phyloP scores from a whole-genome alignment of 257 asterid genomes.

The Rubia yunnanensis region DNA sequence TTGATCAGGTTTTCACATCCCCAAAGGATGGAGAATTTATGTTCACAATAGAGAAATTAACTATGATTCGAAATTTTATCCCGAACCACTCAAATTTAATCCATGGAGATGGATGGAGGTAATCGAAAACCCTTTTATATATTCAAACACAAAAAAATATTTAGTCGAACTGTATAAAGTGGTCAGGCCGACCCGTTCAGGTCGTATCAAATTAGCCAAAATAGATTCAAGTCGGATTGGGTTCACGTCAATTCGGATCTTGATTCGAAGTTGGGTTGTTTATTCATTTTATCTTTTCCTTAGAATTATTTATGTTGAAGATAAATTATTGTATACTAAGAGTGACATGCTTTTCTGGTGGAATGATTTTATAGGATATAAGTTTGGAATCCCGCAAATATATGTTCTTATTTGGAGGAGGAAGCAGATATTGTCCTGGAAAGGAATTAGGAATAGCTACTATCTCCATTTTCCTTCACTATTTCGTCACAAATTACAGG shows the following conservation, averaged over 20 bases:
- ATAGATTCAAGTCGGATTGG: no score
- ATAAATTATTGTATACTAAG: no score
- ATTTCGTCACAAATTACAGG: conserved; percentile 55
- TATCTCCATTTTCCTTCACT: conserved; percentile 52
- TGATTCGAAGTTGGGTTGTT: no score
- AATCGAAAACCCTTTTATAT: conserved; percentile 6
- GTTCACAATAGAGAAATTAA: conserved; percentile 73
- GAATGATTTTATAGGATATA: conserved; percentile 25
- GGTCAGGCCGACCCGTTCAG: no score
- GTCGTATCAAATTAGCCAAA: no score
- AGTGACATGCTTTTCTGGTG: neutral
- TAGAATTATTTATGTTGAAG: no score
- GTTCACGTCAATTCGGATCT: no score
- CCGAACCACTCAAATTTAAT: conserved; percentile 57
- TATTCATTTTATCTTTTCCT: no score
- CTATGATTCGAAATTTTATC: conserved; percentile 53
- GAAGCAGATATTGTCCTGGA: conserved; percentile 61
- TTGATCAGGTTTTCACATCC: conserved; percentile 44
- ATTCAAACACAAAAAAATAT: no score
- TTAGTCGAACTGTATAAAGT: no score
- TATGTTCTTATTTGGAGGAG: conserved; percentile 50
- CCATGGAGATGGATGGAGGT: conserved; percentile 86
- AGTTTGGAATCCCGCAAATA: conserved; percentile 42
- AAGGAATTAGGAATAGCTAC: conserved; percentile 57
- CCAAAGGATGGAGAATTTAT: conserved; percentile 77